Evolutionary conservation across 208 protist genomes (phyloP), one percentile per base, ranked within the genome.

Genomic region (Tritrichomonas musculus): DNA sequence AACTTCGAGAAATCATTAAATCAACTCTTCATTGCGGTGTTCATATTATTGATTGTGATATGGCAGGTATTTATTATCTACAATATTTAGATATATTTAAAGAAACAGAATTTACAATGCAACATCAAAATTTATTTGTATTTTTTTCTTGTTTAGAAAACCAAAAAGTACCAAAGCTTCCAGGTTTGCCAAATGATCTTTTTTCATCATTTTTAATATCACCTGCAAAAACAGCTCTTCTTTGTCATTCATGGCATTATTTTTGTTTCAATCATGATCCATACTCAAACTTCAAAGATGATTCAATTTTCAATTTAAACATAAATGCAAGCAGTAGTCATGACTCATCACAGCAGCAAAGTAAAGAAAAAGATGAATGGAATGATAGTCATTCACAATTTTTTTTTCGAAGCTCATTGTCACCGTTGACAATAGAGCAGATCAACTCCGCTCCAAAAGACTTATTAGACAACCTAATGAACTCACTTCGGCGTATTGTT

Each of bases 41-140:
- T 47, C 69, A 77, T 77, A 77, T 77, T 27, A 77, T 77, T n/a
- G 69, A 77, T 77, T 77, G 69, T n/a, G 69, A 77, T 44, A 47
- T 47, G 3, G 25, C 69, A 47, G 69, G 69, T 14, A 77, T 5
- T 20, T 14, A 47, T 44, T 77, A 77, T 47, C 36, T 3, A 77
- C 4, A 36, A 77, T 77, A 77, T 77, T 27, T 47, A 47, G 9
- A 77, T 77, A 20, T 14, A 27, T 44, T 77, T 47, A 5, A 11
- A 36, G 33, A 60, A 22, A 22, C 5, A 22, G 53, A 60, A 60
- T 60, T 60, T 60, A 60, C 53, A 17, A 60, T 60, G 53, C 30
- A 82, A 47, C 41, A 82, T 13, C 11, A 27, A 20, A 36, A 88
- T 88, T 47, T 30, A 2, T 88, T 57, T 36, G 77, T 47, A 39